Base-by-base conservation (phyloP, 768 basidiomycete species). In the Daedalea quercina region DNA sequence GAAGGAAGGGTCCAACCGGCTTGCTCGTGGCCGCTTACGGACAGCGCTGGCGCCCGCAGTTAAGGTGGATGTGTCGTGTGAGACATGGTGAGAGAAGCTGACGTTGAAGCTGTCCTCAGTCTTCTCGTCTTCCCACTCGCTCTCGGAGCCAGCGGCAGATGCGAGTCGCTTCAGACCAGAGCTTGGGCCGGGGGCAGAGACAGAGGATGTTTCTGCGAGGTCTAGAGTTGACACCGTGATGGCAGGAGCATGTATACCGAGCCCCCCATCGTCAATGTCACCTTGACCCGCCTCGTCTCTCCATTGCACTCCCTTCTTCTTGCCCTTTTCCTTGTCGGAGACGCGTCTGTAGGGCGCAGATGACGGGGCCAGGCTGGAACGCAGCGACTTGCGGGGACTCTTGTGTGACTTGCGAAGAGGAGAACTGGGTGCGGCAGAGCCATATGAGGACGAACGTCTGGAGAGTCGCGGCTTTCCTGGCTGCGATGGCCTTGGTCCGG, bases 111-210 rank as follows among this genome's bases (percentile, higher is more conserved):
- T 88, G 47, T 89, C 88, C 8, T 93, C 89, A 1, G 86, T 88
- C 70, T 80, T 87, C 63, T 91, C 89, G 63, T 92, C 89, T 68
- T 92, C 90, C 90, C 90, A 92, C 52, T 93, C 90, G 65, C 85
- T 90, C 60, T 91, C 89, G 4, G 87, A 89, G 6, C 81, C 76
- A 53, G 57, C 56, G 1, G 54, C 23, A 19, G 64, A 63, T n/a
- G 57, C 47, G 44, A 51, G 57, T 1, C 64, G 59, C 15, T 47
- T 43, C 8, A 50, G 53, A 23, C 52, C 43, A 15, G 53, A 47
- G 15, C 50, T 42, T 4, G 60, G 50, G 3, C 23, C 44, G n/a
- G 58, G 59, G 31, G 59, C 58, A 19, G 61, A 60, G 23, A 63
- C 64, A 17, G 76, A 75, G n/a, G 55, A 62, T 9, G 58, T 44